phyloP scores from a whole-genome alignment of 129 eudicot genomes.

The Tagetes erecta region DNA sequence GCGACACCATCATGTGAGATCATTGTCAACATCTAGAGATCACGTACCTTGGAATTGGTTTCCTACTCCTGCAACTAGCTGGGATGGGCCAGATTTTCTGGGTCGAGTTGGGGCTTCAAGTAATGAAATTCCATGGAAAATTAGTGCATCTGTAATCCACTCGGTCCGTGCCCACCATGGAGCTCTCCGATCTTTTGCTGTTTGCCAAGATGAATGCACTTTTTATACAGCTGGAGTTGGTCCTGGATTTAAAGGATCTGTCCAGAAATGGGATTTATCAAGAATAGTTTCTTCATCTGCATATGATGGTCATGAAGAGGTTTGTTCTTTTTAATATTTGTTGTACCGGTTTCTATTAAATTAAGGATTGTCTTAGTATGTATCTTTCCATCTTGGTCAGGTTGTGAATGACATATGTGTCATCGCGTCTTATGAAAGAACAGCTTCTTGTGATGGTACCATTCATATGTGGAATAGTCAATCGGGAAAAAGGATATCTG shows the following conservation, averaged over 20 bases:
- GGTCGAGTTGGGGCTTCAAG: conserved; percentile 74
- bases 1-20: conserved; percentile 30
- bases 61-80: conserved; percentile 81
- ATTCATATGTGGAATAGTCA: conserved; percentile 92
- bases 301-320: conserved; percentile 98
- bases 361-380: conserved; percentile 22
- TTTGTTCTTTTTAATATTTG: conserved; percentile 21
- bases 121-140: conserved; percentile 95
- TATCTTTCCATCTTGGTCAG: conserved; percentile 45
- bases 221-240: conserved; percentile 93
- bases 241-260: conserved; percentile 93
- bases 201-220: conserved; percentile 73
- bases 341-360: neutral
- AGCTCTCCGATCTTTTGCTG: conserved; percentile 79
- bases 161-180: conserved; percentile 95
- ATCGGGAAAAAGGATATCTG: conserved; percentile 69
- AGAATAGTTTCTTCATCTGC: conserved; percentile 59
- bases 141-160: conserved; percentile 79
- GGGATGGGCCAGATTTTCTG: conserved; percentile 80
- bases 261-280: conserved; percentile 91
- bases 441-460: conserved; percentile 97
- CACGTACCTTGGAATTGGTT: conserved; percentile 97
- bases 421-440: conserved; percentile 64
- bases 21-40: conserved; percentile 45
- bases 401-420: conserved; percentile 88